Evolutionary conservation across 2,329 filamentous ascomycete genomes (phyloP), one percentile per base, ranked within the genome.

Genomic region (Fusarium virguliforme): DNA sequence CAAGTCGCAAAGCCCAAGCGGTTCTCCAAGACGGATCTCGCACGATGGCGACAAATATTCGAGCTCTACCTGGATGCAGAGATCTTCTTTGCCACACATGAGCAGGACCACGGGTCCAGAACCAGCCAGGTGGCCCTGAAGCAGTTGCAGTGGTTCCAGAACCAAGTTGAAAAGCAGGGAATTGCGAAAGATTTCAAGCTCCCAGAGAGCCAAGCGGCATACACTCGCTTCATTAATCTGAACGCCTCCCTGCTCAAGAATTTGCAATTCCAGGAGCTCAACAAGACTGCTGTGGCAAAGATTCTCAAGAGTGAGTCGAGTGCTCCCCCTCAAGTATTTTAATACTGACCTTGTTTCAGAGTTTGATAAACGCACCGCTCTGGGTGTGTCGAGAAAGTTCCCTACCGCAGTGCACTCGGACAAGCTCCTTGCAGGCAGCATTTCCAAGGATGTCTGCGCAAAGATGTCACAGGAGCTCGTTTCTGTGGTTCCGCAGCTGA

Each of bases 261-360:
- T 57, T 85, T 97, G 70, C 90, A 91, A 65, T 97, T 97, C 74
- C 93, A 95, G 75, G 94, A 96, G 77, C 90, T 97, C 71, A 97
- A 97, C 75, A 88, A 89, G 71, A 87, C 87, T 32, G 94, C 94
- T 1, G 89, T 96, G 75, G 84, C 84, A 35, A 97, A 97, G 80
- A 97, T 97, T 57, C 82, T 97, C 59, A 97, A 97, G 80, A 97
- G 91, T 92, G 79, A 68, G 87, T 80, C 22, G 9, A 12, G 2
- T n/a, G 32, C 22, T 22, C 18, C 28, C 6, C 10, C 8, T 28
- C 40, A 48, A 12, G 9, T 18, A n/a, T 9, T 35, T 30, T 35
- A 30, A 12, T 34, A 51, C 67, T 76, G 35, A 77, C 53, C 35
- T n/a, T 34, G 1, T 8, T 69, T 91, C 71, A 94, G 90, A 95